These are phyloP conservation scores for Leishmania martiniquensis DNA, from an alignment of 208 protist species.

Conservation along the genomic window DNA sequence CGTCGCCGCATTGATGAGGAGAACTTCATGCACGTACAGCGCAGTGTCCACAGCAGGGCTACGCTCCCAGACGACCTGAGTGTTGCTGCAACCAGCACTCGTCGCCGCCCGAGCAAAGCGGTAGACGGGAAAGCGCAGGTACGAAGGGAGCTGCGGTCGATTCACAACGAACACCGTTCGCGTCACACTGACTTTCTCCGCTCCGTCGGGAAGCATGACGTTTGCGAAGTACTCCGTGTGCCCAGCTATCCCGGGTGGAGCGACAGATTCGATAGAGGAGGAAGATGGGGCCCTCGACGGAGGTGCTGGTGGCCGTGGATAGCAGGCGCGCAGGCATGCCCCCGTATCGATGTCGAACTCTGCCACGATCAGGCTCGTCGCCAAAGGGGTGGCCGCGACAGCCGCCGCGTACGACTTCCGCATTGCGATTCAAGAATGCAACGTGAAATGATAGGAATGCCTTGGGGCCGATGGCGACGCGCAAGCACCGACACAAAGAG, in stretches of 20 bases:
- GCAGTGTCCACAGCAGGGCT: conserved; percentile 15
- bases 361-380: conserved; percentile 51
- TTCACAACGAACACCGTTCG: conserved; percentile 75
- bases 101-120: conserved; percentile 25
- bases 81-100: not conserved
- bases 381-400: conserved; percentile 28
- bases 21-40: conserved; percentile 38
- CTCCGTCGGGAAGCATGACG: conserved; percentile 83
- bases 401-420: not conserved
- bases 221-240: conserved; percentile 71
- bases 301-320: conserved; percentile 26
- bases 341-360: conserved; percentile 87
- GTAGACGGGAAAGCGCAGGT: conserved; percentile 60
- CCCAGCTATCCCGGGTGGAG: conserved; percentile 22
- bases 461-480: not conserved
- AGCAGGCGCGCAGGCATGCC: conserved; percentile 59
- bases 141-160: conserved; percentile 34
- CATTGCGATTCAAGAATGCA: conserved; percentile 1
- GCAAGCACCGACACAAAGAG: not conserved
- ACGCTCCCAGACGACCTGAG: conserved; percentile 27
- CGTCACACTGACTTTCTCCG: conserved; percentile 62
- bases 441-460: not conserved
- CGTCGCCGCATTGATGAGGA: conserved; percentile 36
- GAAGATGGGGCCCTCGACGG: not conserved
- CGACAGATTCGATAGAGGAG: conserved; percentile 7